These are phyloP conservation scores for Puccinia coronata DNA, from an alignment of 1,284 basidiomycete genomes.

Conservation along the genomic window DNA sequence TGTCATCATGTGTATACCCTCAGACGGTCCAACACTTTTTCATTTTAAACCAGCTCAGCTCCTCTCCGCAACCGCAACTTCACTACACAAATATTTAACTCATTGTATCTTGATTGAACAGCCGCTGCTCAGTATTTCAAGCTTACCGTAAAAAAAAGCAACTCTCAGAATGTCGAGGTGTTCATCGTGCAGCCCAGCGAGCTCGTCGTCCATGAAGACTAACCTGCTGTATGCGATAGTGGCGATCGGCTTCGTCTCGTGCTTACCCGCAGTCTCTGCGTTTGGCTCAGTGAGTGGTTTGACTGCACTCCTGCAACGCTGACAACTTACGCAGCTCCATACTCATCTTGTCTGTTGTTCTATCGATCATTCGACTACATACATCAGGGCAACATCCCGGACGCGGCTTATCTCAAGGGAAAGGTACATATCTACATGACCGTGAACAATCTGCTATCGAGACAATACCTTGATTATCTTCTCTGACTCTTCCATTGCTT, in stretches of 20 bases:
- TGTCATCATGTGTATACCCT: too few species aligned
- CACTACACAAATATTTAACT: too few species aligned
- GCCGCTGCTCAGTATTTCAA: not conserved
- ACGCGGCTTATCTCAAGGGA: slow-evolving; percentile 45
- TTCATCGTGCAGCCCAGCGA: not conserved
- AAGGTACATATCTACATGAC: slow-evolving; percentile 13
- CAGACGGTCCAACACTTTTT: too few species aligned
- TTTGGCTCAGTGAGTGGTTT: slow-evolving; percentile 41
- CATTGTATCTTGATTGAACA: not conserved
- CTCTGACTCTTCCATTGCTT: too few species aligned
- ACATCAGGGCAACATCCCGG: slow-evolving; percentile 44
- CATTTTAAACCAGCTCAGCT: not conserved
- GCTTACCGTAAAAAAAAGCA: not conserved
- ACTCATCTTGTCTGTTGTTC: not conserved
- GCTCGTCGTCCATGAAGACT: not conserved
- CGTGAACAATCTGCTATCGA: not conserved
- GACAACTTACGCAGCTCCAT: not conserved
- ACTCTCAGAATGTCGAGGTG: not conserved
- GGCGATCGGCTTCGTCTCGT: slow-evolving; percentile 2
- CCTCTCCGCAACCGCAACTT: too few species aligned
- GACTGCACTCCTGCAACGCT: not conserved
- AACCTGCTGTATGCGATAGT: slow-evolving; percentile 24
- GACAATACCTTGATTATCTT: not conserved
- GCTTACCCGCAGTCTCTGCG: slow-evolving; percentile 36
- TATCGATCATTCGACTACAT: not conserved